Evolutionary conservation across 2,329 filamentous ascomycete species (phyloP).

Genomic region (Apiospora kogelbergensis): DNA sequence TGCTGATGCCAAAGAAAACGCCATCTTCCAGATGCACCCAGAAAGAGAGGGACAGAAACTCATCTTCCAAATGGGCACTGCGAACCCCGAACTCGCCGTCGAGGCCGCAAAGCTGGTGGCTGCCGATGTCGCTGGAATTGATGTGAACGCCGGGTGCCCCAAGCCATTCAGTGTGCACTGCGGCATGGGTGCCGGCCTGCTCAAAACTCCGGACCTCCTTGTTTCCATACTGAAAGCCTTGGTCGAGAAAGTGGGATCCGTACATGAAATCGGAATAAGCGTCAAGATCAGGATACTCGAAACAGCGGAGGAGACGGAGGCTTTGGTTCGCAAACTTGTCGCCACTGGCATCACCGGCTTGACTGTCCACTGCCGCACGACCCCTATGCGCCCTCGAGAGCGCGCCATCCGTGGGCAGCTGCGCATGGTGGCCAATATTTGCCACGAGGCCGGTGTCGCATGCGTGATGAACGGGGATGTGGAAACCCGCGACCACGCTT

Average conservation of each 20-base stretch:
- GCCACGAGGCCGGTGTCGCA: constrained; percentile 81
- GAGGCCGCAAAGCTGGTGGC: constrained; percentile 82
- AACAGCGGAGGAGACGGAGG: constrained; percentile 71
- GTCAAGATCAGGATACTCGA: constrained; percentile 94
- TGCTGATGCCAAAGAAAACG: constrained; percentile 56
- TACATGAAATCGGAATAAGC: constrained; percentile 87
- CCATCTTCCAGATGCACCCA: constrained; percentile 85
- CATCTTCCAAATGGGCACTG: constrained; percentile 91
- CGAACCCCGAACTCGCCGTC: constrained; percentile 79
- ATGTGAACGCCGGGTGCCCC: constrained; percentile 97
- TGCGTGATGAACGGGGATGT: constrained; percentile 98
- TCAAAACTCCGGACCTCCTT: constrained; percentile 81
- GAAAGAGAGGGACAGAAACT: constrained; percentile 71
- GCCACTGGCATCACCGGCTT: constrained; percentile 88
- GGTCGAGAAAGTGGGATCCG: constrained; percentile 73
- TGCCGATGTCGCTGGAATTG: constrained; percentile 86
- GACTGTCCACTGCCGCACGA: constrained; percentile 94
- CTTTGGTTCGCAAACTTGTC: constrained; percentile 75
- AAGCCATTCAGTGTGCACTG: constrained; percentile 93
- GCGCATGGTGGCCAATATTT: constrained; percentile 78
- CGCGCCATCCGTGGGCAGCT: constrained; percentile 84
- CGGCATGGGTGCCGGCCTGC: constrained; percentile 92
- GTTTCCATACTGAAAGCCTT: constrained; percentile 81
- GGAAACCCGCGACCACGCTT: constrained; percentile 68
- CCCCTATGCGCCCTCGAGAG: constrained; percentile 90